Base-by-base conservation (phyloP, 768 basidiomycete genomes). In the Rhizopogon vinicolor region DNA sequence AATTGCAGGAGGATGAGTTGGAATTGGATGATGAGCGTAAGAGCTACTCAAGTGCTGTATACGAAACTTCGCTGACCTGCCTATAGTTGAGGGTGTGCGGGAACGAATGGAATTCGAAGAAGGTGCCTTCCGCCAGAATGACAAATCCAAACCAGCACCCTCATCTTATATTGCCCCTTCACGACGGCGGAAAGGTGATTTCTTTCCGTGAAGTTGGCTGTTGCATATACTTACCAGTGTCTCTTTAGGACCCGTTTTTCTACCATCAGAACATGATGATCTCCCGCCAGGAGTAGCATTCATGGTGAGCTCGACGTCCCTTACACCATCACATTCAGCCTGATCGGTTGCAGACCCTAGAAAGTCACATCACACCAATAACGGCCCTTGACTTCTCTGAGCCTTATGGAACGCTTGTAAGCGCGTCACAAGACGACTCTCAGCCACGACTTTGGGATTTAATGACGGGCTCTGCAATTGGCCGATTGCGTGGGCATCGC, bases 261-360 rank as follows among this genome's bases (percentile, higher is more conserved):
- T 99, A 45, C 97, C 97, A 4, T 97, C 94, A 16, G 97, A 98
- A 68, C 97, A 99, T 62, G 93, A 94, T 62, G 93, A 97, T 52
- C 78, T 99, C 31, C 97, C 97, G 8, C 83, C 87, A 7, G 93
- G 93, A 1, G 84, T 98, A 5, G 97, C 96, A 12, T 99, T 99
- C 74, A 98, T 99, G 95, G 93, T 92, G 72, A 61, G 63, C 62
- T 44, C n/a, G 14, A 52, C 41, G 19, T 35, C 41, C 51, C 18
- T 14, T 13, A 22, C 19, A 1, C 18, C 33, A 8, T 28, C 13
- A 48, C 22, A 48, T 5, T 13, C 13, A 33, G 44, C 35, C 29
- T 45, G 31, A 41, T 0, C 14, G 5, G 33, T 22, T 16, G 33
- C 67, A 95, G 92, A 91, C 93, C 3, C 77, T 98, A 33, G 79